A percentile compares a stretch with the other conserved stretches of the same genome.
phyloP scores from a whole-genome alignment of 2,329 filamentous ascomycete species.

The Zymoseptoria tritici region DNA sequence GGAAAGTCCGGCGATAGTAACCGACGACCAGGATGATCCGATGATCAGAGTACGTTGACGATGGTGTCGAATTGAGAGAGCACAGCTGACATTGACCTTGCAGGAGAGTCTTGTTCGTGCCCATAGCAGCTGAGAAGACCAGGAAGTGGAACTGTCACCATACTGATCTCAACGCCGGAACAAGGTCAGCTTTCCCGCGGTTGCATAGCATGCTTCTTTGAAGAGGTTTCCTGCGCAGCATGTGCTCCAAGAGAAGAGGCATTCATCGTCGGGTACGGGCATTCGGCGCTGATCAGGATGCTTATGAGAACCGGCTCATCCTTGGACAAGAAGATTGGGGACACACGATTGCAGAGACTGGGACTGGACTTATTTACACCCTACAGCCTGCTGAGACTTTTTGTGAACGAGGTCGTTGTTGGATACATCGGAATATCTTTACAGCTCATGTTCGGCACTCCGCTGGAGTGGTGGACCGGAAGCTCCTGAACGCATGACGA shows the following conservation, averaged over 20 bases:
- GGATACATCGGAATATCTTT: background rate
- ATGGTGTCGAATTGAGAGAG: background rate
- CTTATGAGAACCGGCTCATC: background rate
- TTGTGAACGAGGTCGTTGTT: background rate
- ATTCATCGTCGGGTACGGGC: background rate
- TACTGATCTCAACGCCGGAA: background rate
- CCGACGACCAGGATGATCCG: conserved; percentile 54
- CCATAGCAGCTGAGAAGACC: conserved; percentile 20
- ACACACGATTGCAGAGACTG: background rate
- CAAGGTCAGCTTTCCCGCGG: background rate
- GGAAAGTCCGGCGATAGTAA: conserved; percentile 57
- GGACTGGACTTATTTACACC: too few relatives aligned
- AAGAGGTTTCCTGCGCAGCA: background rate
- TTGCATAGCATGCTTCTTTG: background rate
- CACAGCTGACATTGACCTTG: conserved; percentile 3
- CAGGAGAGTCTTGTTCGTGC: conserved; percentile 25
- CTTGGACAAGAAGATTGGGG: background rate
- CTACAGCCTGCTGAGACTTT: too few relatives aligned
- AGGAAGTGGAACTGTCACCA: background rate
- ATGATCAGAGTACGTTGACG: conserved; percentile 46
- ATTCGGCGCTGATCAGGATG: background rate
- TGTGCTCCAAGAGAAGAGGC: background rate
- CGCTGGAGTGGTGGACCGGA: background rate
- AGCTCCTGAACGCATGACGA: background rate
- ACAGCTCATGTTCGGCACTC: background rate